Percentiles rank a stretch among this genome's conserved stretches.
These are phyloP conservation scores for Fusarium solani-melongenae DNA, from an alignment of 2,329 filamentous ascomycete species.

Conservation along the genomic window DNA sequence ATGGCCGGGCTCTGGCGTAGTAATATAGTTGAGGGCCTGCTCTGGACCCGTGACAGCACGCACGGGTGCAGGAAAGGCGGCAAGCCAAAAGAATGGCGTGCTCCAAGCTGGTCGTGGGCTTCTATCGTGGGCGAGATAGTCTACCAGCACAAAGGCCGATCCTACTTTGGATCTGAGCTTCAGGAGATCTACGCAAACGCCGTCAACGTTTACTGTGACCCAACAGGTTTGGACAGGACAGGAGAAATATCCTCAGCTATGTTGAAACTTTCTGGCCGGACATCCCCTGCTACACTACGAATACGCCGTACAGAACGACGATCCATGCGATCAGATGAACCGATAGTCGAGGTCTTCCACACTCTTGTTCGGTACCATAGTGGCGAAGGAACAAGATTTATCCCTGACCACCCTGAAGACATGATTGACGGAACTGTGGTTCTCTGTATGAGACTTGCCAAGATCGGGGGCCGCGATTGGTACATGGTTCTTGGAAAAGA, in stretches of 20 bases:
- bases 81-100: conserved; percentile 2
- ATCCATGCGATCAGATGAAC: not conserved
- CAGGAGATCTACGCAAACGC: conserved; percentile 4
- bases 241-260: not conserved
- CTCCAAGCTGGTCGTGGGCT: conserved; percentile 26
- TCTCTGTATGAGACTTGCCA: conserved; percentile 14
- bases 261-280: conserved; percentile 10
- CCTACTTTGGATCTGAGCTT: not conserved
- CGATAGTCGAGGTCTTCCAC: not conserved
- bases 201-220: not conserved
- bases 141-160: conserved; percentile 1
- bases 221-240: not conserved
- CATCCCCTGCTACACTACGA: not conserved
- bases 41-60: not conserved
- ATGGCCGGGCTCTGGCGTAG: conserved; percentile 11
- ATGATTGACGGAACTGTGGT: conserved; percentile 1
- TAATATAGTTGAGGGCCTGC: conserved; percentile 10
- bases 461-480: conserved; percentile 6
- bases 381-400: not conserved
- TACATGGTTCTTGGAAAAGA: conserved; percentile 9
- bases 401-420: conserved; percentile 10
- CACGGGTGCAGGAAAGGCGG: no score
- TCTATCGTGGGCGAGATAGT: conserved; percentile 7
- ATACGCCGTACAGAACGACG: not conserved
- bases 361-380: not conserved